Evolutionary conservation across 805 yeast species (phyloP).

Genomic region (Lachancea meyersii): DNA sequence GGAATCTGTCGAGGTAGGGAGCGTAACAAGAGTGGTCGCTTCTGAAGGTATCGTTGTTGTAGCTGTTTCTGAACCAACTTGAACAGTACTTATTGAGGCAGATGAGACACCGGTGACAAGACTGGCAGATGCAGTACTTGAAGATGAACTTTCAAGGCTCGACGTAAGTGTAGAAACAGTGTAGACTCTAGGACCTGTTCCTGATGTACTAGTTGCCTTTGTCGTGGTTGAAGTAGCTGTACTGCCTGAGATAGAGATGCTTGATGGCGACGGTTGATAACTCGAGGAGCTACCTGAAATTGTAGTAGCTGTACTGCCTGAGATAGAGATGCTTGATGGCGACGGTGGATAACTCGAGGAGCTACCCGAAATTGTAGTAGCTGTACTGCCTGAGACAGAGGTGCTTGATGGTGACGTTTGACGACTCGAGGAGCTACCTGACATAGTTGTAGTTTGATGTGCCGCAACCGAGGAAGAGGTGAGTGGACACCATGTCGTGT

Average conservation of each 20-base stretch:
- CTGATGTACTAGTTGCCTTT: no score
- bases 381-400: not conserved
- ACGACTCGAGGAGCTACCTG: not conserved
- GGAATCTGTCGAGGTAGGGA: no score
- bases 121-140: no score
- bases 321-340: not conserved
- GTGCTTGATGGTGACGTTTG: not conserved
- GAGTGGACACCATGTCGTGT: conserved; percentile 20
- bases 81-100: no score
- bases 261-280: not conserved
- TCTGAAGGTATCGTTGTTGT: not conserved
- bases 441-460: not conserved
- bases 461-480: not conserved
- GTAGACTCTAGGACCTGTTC: no score
- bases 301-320: not conserved
- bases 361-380: not conserved
- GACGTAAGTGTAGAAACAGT: no score
- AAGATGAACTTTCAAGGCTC: no score
- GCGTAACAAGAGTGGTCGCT: not conserved
- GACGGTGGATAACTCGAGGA: not conserved
- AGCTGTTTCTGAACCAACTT: not conserved
- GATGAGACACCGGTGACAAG: no score
- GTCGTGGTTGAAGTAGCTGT: not conserved
- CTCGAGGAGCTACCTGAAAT: not conserved
- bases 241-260: not conserved